These are phyloP conservation scores for Colletotrichum sansevieriae DNA, from an alignment of 2,329 filamentous ascomycete species.

Conservation along the genomic window DNA sequence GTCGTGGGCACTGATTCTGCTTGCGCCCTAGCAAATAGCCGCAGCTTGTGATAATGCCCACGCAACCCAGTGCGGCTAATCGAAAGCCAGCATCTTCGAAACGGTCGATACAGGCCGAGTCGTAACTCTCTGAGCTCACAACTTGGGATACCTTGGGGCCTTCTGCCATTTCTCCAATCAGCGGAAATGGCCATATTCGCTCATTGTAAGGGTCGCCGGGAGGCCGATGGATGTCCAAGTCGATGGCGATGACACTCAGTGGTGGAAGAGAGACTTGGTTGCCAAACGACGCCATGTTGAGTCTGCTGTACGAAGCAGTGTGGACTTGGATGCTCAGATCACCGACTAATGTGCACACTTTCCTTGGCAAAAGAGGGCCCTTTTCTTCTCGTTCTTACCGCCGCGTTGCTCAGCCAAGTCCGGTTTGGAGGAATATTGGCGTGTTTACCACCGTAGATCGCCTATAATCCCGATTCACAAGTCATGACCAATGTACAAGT, in stretches of 20 bases:
- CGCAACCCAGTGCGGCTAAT: no score
- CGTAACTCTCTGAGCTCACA: slow-evolving; percentile 48
- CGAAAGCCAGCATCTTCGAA: no score
- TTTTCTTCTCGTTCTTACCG: no score
- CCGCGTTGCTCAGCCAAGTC: no score
- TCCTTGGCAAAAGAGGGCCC: no score
- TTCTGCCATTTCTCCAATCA: slow-evolving; percentile 51
- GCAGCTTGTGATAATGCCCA: no score
- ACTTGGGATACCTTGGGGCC: slow-evolving; percentile 48
- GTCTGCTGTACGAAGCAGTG: not conserved
- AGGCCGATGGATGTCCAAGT: slow-evolving; percentile 51
- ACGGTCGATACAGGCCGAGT: slow-evolving; percentile 51
- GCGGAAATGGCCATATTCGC: slow-evolving; percentile 53
- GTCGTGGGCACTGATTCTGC: no score
- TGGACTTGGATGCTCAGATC: not conserved
- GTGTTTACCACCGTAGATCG: no score
- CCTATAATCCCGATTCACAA: no score
- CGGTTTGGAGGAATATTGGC: not conserved
- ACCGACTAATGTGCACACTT: no score
- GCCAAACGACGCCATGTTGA: not conserved
- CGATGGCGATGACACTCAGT: slow-evolving; percentile 52
- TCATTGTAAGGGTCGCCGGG: slow-evolving; percentile 53
- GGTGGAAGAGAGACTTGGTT: slow-evolving; percentile 42
- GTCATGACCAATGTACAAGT: no score
- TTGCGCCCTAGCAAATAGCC: no score